Base-by-base conservation (phyloP, 1,139 yeast species). In the Eremothecium coryli region DNA sequence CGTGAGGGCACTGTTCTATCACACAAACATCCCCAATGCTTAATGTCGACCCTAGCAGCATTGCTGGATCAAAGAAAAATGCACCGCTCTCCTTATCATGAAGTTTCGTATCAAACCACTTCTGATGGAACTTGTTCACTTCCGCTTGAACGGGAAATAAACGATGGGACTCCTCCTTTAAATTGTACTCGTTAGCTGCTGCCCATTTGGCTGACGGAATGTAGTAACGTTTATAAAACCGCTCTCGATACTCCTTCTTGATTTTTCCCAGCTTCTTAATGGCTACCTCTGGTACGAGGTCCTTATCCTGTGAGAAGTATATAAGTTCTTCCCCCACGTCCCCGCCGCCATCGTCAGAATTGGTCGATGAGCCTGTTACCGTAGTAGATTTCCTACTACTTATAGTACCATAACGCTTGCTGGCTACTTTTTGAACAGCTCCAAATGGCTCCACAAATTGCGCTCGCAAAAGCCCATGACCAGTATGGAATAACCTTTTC, bases 11-110 rank as follows among this genome's bases (percentile, higher is more conserved):
- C 33, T 61, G 46, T 8, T 54, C 56, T 14, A 68, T 46, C 29
- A 67, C 63, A 5, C 68, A 72, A 11, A 67, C 54, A 49, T 69
- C 74, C 37, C 74, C 73, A 9, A 66, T 48, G 18, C 58, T 48
- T 13, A 68, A 37, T 5, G 68, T 58, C 1, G 37, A 28, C 8
- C 39, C 26, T 33, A 43, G 20, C n/a, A 48, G 35, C 5, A 35
- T 39, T 10, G 29, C 30, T 4, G 44, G 43, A 5, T 31, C 18
- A 29, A 41, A 18, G 15, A 26, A 25, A 21, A 40, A 39, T 10
- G 22, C 11, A 18, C 23, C 16, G 4, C 14, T 25, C 17, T 18
- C 22, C 9, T 23, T 13, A 18, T 39, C 37, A 14, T 17, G 28
- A 23, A 31, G 18, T 41, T 36, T 36, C 31, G 34, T 10, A 10